Evolutionary conservation across 2,329 filamentous ascomycete species (phyloP), one percentile per base, ranked within the genome.

Genomic region (Trichophaea hybrida): DNA sequence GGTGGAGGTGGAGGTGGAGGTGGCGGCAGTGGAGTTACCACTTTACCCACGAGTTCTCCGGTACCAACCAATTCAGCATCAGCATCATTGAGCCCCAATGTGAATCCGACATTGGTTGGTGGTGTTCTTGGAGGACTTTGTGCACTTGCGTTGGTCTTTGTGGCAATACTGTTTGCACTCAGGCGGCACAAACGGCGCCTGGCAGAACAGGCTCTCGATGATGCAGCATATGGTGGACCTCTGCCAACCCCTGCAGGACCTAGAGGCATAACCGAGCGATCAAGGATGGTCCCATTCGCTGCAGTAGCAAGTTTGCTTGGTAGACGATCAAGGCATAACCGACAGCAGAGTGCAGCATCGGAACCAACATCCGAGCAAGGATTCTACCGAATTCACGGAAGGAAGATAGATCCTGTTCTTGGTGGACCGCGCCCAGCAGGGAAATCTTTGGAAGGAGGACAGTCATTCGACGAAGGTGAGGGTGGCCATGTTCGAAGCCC

Each of bases 321-420:
- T 50, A 56, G 34, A 50, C 44, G 44, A 15, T 49, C 12, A 8
- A 8, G 44, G 17, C 24, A 24, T 24, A 24, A 3, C 24, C 44
- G 51, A 17, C 56, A 54, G 44, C 52, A 56, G 32, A 57, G 57
- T 12, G 43, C 57, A 51, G 57, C 58, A 51, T 55, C 63, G 38
- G 61, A 64, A 58, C 43, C 57, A 4, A 46, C 56, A 15, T 31
- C 61, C 13, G 61, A 84, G 68, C 74, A 75, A 61, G 79, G 81
- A 0, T 85, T 85, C 69, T 79, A 83, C 63, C 78, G 81, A 34
- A 78, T 85, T 1, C 82, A 82, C 5, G 82, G 82, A 62, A 77
- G 77, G 67, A 85, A 84, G 67, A 70, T 85, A 59, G 78, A 80
- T 2, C 81, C 82, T 1, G 81, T 84, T 7, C 71, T 85, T 40